Base-by-base conservation (phyloP, 345 rosid genomes). In the Eucalyptus curtisii region DNA sequence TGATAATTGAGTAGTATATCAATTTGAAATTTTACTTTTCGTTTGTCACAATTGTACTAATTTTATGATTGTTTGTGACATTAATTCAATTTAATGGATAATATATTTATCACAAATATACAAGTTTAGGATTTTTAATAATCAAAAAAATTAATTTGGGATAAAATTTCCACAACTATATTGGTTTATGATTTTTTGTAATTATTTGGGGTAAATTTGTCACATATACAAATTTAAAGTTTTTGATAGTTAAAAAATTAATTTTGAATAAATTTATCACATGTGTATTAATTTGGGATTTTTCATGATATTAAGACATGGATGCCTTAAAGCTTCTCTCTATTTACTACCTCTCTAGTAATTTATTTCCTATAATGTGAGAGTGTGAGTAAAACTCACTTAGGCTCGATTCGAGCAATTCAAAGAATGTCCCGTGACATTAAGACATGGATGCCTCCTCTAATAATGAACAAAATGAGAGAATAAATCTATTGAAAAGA, bases 1-100 rank as follows among this genome's bases (percentile, higher is more conserved):
- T 50, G 22, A 7, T 1, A 7, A 0, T 50, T 50, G 4, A 7
- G 2, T 1, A 0, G 0, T 17, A 17, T 50, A 50, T 0, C 0
- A 17, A 50, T 50, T 50, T 50, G 22, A 17, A 1, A 50, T 50
- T 50, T 50, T 50, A 50, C 2, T 17, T 50, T 17, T 0, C 7
- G 0, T 50, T 50, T 50, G 4, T 17, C 9, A 7, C 0, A 0
- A 0, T 0, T 50, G 0, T 50, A 50, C 22, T 1, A 50, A 50
- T 50, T 17, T 50, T 50, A 50, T 50, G 4, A 2, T 37, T 50
- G 17, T 50, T 50, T 50, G 8, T 50, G 3, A 1, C 20, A 50
- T 50, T 50, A 50, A 50, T 50, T 3, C 3, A 50, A 50, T 50
- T 50, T 6, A 49, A 49, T 1, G 40, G 40, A 37, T 37, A 4